Evolutionary conservation across 1,139 yeast genomes (phyloP), one percentile per base, ranked within the genome.

Genomic region (Candida sp.): DNA sequence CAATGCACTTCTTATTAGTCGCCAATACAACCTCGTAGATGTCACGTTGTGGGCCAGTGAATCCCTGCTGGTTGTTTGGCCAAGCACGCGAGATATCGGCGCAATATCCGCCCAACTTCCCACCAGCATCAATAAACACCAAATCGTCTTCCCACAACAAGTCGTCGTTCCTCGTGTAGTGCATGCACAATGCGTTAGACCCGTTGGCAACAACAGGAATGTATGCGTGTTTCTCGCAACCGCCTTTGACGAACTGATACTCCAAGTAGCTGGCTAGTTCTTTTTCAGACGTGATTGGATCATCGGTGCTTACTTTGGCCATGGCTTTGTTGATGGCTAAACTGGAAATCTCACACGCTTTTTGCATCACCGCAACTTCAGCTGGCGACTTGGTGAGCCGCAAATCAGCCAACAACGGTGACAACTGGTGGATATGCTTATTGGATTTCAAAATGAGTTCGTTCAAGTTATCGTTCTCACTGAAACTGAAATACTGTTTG

Each of bases 171-270:
- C 96, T 77, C 0, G 96, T 92, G 66, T 93, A 93, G 67, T 93
- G 98, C 53, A 94, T 91, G 40, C 94, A 88, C 42, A 92, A 73
- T 0, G 97, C 91, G 65, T 92, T 92, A 26, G 80, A 69, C 2
- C 99, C 99, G 41, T 97, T 89, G 2, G 98, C 99, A 7, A 96
- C 96, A 7, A 96, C 99, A 0, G 99, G 98, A 31, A 93, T 83
- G 64, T 96, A 96, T 0, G 98, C 98, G 42, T 88, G 84, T 55
- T 84, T 84, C 56, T 91, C 96, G 68, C 98, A 92, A 0, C 99
- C 99, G 28, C 93, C 91, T 47, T 83, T 77, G 7, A 89, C 83
- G 67, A 94, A 93, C 61, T 86, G 82, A 66, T 90, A 90, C 55
- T 93, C 97, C 53, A 96, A 73, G 63, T 77, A 92, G n/a, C 96